phyloP scores from a whole-genome alignment of 495 filamentous ascomycete genomes.

The Filosporella fistucella region DNA sequence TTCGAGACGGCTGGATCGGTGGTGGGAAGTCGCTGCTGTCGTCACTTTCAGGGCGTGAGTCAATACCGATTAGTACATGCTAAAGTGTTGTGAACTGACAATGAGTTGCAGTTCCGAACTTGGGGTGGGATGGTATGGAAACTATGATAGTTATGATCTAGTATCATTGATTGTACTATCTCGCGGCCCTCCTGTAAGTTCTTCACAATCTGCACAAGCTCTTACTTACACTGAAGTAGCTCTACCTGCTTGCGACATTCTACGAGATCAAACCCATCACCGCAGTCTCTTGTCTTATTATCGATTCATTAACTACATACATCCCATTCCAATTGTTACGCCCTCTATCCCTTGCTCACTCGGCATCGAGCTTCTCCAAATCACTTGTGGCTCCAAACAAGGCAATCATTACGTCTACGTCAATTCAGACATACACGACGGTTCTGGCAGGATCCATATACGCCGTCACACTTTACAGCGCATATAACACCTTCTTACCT shows the following conservation, averaged over 20 bases:
- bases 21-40: constrained; percentile 55
- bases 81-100: background rate
- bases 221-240: constrained; percentile 7
- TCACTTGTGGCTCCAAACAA: constrained; percentile 50
- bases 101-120: constrained; percentile 51
- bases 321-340: constrained; percentile 70
- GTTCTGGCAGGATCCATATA: constrained; percentile 65
- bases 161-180: constrained; percentile 62
- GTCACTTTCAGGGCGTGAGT: constrained; percentile 61
- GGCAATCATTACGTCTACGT: constrained; percentile 61
- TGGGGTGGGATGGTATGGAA: constrained; percentile 62
- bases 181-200: constrained; percentile 60
- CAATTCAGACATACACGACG: constrained; percentile 57
- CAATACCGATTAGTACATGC: background rate
- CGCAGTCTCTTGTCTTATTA: constrained; percentile 47
- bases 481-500: constrained; percentile 62
- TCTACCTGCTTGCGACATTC: constrained; percentile 61
- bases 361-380: constrained; percentile 40
- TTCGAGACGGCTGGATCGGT: constrained; percentile 53
- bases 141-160: constrained; percentile 71
- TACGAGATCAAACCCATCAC: constrained; percentile 59
- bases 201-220: background rate
- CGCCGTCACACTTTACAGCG: constrained; percentile 57
- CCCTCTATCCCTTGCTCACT: constrained; percentile 55
- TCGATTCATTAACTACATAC: constrained; percentile 61